Conservation (phyloP, 2,329 filamentous ascomycete species). For the Fusarium hostae region DNA sequence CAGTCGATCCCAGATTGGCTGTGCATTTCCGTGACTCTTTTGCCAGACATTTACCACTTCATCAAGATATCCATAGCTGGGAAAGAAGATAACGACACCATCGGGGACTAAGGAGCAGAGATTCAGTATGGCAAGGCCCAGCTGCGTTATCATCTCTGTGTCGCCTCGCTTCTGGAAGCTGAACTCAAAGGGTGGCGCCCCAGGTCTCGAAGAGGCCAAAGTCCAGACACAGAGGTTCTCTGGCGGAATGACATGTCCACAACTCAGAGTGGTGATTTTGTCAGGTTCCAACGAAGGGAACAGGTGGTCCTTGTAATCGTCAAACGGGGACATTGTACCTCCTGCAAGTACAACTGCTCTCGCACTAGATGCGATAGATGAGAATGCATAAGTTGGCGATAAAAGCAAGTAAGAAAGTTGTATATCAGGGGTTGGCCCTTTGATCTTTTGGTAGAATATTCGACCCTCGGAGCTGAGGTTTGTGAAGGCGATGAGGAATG, state of each 20-base stretch:
- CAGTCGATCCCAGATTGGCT: slow-evolving; percentile 69
- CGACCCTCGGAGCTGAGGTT: slow-evolving; percentile 81
- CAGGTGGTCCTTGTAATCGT: slow-evolving; percentile 86
- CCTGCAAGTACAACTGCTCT: slow-evolving; percentile 90
- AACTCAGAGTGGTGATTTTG: slow-evolving; percentile 84
- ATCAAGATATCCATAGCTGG: slow-evolving; percentile 91
- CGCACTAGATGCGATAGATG: slow-evolving; percentile 84
- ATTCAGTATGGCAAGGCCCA: slow-evolving; percentile 78
- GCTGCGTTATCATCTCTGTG: slow-evolving; percentile 74
- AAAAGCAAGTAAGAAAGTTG: slow-evolving; percentile 86
- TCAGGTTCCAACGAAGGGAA: slow-evolving; percentile 76
- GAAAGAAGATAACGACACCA: slow-evolving; percentile 94
- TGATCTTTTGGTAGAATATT: slow-evolving; percentile 69
- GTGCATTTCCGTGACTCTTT: slow-evolving; percentile 45
- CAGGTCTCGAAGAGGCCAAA: slow-evolving; percentile 60
- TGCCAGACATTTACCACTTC: slow-evolving; percentile 75
- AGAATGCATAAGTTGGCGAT: slow-evolving; percentile 91
- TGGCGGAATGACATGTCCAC: slow-evolving; percentile 90
- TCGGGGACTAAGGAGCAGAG: slow-evolving; percentile 82
- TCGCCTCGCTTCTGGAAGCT: slow-evolving; percentile 82
- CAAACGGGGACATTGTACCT: slow-evolving; percentile 97
- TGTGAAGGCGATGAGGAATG: slow-evolving; percentile 82
- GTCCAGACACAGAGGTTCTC: slow-evolving; percentile 84
- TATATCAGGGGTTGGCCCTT: slow-evolving; percentile 57
- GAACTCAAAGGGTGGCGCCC: slow-evolving; percentile 77